phyloP scores from a whole-genome alignment of 768 basidiomycete genomes.

The Hygrophorus russula region DNA sequence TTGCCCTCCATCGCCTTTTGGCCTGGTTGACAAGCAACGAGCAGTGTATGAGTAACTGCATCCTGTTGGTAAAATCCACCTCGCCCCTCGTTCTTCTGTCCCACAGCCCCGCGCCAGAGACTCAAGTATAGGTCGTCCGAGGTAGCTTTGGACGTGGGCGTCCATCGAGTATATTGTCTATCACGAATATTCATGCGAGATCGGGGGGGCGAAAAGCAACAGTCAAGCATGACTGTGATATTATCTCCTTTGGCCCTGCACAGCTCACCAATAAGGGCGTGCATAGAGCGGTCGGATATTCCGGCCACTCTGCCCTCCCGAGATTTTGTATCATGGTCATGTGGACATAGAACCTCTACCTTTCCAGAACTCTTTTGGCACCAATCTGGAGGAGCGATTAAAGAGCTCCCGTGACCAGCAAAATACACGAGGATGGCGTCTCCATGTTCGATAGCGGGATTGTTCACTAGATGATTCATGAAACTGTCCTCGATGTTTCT shows the following conservation, averaged over 20 bases:
- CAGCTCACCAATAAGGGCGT: constrained; percentile 49
- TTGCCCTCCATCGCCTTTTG: constrained; percentile 51
- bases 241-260: constrained; percentile 52
- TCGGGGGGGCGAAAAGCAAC: constrained; percentile 42
- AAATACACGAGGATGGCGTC: constrained; percentile 63
- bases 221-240: constrained; percentile 56
- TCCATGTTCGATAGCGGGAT: constrained; percentile 43
- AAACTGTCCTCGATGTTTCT: constrained; percentile 49
- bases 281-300: constrained; percentile 57
- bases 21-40: constrained; percentile 46
- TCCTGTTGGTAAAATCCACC: constrained; percentile 33
- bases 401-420: constrained; percentile 59
- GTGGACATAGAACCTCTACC: constrained; percentile 54
- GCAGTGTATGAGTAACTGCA: constrained; percentile 34
- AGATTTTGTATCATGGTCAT: constrained; percentile 48
- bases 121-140: constrained; percentile 44
- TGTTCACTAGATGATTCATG: constrained; percentile 52
- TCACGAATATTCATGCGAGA: constrained; percentile 27
- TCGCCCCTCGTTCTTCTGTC: constrained; percentile 22
- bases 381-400: constrained; percentile 52
- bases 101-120: constrained; percentile 41
- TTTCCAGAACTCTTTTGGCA: constrained; percentile 25
- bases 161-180: constrained; percentile 45
- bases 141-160: constrained; percentile 42
- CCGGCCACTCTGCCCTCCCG: constrained; percentile 41